A percentile compares a stretch with the other conserved stretches of the same genome.
Evolutionary conservation across 441 rosid genomes (phyloP).

Genomic region (Lepidium campestre): DNA sequence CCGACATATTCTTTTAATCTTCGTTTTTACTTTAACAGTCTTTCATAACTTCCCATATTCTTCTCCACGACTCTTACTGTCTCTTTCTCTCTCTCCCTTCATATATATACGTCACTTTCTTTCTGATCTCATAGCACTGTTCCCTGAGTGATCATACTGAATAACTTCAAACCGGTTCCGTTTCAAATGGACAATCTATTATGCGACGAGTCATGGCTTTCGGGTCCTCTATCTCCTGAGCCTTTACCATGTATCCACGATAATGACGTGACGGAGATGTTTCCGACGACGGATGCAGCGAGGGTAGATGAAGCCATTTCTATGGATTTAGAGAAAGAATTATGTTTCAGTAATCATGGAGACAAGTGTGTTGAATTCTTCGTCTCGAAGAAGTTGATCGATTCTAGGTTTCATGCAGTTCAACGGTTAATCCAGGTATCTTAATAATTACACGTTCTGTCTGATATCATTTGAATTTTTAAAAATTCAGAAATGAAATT

Average conservation of each 20-base stretch:
- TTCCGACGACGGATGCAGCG: conserved; percentile 26
- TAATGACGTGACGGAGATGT: background rate
- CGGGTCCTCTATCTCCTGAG: conserved; percentile 31
- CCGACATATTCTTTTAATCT: conserved; percentile 5
- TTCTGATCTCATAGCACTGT: background rate
- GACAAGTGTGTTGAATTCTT: conserved; percentile 35
- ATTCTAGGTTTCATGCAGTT: conserved; percentile 40
- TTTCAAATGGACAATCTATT: conserved; percentile 52
- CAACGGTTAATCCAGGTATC: conserved; percentile 62
- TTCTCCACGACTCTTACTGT: conserved; percentile 27
- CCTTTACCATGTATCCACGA: background rate
- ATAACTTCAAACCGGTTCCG: background rate
- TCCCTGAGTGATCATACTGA: background rate
- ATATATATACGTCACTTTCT: conserved; percentile 8
- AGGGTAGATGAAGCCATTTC: conserved; percentile 35
- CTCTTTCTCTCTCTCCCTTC: background rate
- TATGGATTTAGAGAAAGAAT: conserved; percentile 47
- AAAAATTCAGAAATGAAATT: too few relatives aligned
- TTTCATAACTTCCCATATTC: conserved; percentile 20
- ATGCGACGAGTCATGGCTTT: conserved; percentile 70
- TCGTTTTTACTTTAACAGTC: conserved; percentile 20
- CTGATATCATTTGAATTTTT: too few relatives aligned
- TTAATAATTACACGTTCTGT: background rate
- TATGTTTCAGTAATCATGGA: conserved; percentile 35
- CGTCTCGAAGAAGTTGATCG: conserved; percentile 28